Base-by-base conservation (phyloP, 176 grass and related monocot species). In the Musa schizocarpa region DNA sequence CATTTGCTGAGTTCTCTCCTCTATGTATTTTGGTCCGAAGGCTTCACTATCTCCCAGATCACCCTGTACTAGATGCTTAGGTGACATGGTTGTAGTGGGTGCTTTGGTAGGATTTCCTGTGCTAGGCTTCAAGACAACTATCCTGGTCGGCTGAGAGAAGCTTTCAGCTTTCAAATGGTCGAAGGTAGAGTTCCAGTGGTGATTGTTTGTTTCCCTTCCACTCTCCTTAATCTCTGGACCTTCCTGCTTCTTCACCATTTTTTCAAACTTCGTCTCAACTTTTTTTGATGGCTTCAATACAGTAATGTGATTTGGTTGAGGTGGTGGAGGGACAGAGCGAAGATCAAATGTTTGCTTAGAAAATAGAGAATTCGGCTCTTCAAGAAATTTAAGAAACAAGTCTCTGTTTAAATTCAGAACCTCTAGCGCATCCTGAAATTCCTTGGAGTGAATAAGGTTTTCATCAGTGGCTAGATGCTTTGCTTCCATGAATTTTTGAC, bases 311-410 rank as follows among this genome's bases (percentile, higher is more conserved):
- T 86, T 91, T 56, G 86, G 89, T 69, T 82, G 84, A 84, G 95
- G 64, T 22, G 73, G 24, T 63, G 80, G 73, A 76, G 76, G 77
- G 74, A 68, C 68, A 6, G 57, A 25, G 26, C 50, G 27, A 52
- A 73, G 49, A 23, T 73, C 69, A 16, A 29, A 53, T 73, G 65
- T 59, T 80, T 80, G 69, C 34, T 72, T 73, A 54, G 80, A 87
- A 69, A 99, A 87, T 73, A 80, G 64, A 54, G 84, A 89, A 65
- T 80, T 94, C 53, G 95, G 88, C 78, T 99, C 95, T 81, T 94
- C 88, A 74, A 94, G 95, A 89, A 94, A 94, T 78, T 87, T 87
- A 11, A 99, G 72, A 80, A 94, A 94, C 80, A 98, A 83, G 78
- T 99, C 95, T 86, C 72, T 88, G 55, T 99, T 94, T 78, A 84